A percentile compares a stretch with the other conserved stretches of the same genome.
Conservation (phyloP, 2,329 filamentous ascomycete species). For the Pseudogymnoascus sp. region DNA sequence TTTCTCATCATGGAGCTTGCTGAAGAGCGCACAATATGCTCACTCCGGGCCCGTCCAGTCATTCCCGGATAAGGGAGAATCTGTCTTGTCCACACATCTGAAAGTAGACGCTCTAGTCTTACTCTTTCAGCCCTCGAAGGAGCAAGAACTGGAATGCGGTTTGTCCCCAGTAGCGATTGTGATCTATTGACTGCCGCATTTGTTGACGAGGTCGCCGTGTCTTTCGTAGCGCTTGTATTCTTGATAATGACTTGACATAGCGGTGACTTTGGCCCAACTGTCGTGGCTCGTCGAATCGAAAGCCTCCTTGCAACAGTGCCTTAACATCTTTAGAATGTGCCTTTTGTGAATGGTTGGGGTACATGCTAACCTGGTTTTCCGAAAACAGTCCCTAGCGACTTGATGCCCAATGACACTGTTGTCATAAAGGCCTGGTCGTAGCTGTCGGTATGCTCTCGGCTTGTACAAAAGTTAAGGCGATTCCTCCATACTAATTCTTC, state of each 20-base stretch:
- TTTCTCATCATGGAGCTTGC: slow-evolving; percentile 83
- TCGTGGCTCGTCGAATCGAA: slow-evolving; percentile 72
- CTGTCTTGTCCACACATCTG: slow-evolving; percentile 79
- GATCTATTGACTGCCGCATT: slow-evolving; percentile 59
- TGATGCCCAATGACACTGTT: slow-evolving; percentile 61
- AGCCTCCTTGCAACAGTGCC: slow-evolving; percentile 57
- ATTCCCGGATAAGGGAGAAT: slow-evolving; percentile 77
- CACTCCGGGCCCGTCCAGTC: slow-evolving; percentile 52
- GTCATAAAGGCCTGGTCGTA: slow-evolving; percentile 45
- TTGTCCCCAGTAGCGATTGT: slow-evolving; percentile 67
- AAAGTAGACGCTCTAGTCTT: slow-evolving; percentile 63
- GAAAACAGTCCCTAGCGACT: slow-evolving; percentile 66
- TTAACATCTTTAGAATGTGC: slow-evolving; percentile 22
- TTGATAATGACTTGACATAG: slow-evolving; percentile 75
- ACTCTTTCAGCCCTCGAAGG: slow-evolving; percentile 68
- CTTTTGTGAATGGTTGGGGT: neutral
- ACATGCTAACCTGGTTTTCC: slow-evolving; percentile 52
- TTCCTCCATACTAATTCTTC: slow-evolving; percentile 77
- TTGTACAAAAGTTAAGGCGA: slow-evolving; percentile 48
- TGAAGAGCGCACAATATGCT: slow-evolving; percentile 67
- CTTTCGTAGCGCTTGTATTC: slow-evolving; percentile 65
- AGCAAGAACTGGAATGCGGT: slow-evolving; percentile 59
- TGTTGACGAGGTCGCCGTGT: slow-evolving; percentile 38
- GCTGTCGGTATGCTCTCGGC: slow-evolving; percentile 40
- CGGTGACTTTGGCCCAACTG: slow-evolving; percentile 58